Base-by-base conservation (phyloP, 495 filamentous ascomycete species). In the Hypoxylon lienhwacheense region DNA sequence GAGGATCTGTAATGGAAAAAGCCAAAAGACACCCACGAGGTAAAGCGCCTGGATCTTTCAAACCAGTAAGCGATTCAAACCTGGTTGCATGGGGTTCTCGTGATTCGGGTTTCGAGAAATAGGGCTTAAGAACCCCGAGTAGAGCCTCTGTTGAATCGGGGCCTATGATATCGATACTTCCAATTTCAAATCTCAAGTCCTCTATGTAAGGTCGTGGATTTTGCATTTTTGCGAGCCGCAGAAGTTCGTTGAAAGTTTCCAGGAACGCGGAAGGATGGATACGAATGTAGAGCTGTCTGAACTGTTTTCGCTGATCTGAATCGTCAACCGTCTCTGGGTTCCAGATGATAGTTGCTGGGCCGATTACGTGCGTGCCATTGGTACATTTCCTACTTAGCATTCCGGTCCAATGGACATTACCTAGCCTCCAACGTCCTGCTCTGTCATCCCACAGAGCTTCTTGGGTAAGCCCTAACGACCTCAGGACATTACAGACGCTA, bases 171-270 rank as follows among this genome's bases (percentile, higher is more conserved):
- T 96, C 88, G 41, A 97, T 92, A 65, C 90, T 96, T 34, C 93
- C 93, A 67, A 98, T 86, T 59, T 97, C 91, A 63, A 90, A 97
- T 2, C 93, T 82, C 10, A 98, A 67, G 64, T 98, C 93, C 65
- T 96, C 89, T n/a, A 96, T 65, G 47, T 82, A 83, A 15, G 92
- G 82, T 7, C 74, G 75, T 3, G 89, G 88, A 22, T 80, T 83
- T 64, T 91, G 86, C 36, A 78, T 74, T 63, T 89, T 91, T 7
- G 82, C 79, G 5, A 87, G 63, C 25, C 75, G 78, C 29, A 91
- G 64, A n/a, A 96, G 58, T 57, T 88, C 82, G 16, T 86, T 82
- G 84, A 93, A 97, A 0, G 87, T 59, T 59, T 95, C 87, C 12
- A 88, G 70, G 68, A 97, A 98, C 17, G 85, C 88, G 14, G 93